Conservation (phyloP, 2,329 filamentous ascomycete genomes). For the Fusarium heterosporum region DNA sequence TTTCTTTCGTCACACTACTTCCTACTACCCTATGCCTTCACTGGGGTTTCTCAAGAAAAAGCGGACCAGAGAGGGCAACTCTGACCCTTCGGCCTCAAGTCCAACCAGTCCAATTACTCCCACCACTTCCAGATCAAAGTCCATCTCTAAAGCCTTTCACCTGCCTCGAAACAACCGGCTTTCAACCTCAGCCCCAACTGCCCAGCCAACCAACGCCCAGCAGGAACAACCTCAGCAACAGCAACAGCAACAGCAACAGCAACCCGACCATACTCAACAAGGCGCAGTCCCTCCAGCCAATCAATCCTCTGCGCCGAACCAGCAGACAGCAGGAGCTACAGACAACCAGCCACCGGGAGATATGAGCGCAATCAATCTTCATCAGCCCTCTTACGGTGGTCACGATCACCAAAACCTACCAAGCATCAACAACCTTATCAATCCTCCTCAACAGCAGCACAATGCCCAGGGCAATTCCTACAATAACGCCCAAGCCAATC, state of each 20-base stretch:
- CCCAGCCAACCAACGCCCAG: conserved; percentile 28
- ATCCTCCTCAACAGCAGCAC: conserved; percentile 58
- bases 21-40: conserved; percentile 78
- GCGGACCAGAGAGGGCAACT: conserved; percentile 90
- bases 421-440: conserved; percentile 86
- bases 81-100: conserved; percentile 75
- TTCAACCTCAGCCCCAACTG: conserved; percentile 44
- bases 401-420: conserved; percentile 76
- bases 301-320: conserved; percentile 31
- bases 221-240: conserved; percentile 38
- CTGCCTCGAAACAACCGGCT: conserved; percentile 51
- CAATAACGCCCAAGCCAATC: conserved; percentile 41
- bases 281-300: conserved; percentile 35
- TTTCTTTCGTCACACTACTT: conserved; percentile 36
- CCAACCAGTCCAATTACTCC: conserved; percentile 73
- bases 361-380: conserved; percentile 47
- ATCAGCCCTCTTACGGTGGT: conserved; percentile 45
- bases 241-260: conserved; percentile 31
- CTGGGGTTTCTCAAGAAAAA: conserved; percentile 99
- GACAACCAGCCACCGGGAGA: conserved; percentile 43
- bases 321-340: conserved; percentile 35
- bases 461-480: conserved; percentile 56
- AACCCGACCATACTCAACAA: conserved; percentile 41
- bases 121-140: conserved; percentile 60
- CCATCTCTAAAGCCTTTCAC: conserved; percentile 61